These are phyloP conservation scores for Candida gigantensis DNA, from an alignment of 1,139 yeast genomes.

Conservation along the genomic window DNA sequence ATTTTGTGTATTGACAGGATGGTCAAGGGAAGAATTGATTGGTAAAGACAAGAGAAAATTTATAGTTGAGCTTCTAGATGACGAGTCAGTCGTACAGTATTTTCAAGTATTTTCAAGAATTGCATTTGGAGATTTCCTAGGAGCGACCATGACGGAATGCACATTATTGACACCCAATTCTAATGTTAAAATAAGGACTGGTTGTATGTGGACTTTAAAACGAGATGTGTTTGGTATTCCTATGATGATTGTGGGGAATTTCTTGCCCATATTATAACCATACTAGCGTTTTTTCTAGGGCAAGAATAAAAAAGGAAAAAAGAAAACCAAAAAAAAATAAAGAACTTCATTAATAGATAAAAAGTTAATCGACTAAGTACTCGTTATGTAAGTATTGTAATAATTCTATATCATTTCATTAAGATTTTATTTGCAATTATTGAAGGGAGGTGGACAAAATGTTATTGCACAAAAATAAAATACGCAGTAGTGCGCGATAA, in stretches of 20 bases:
- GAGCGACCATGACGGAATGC: constrained; percentile 88
- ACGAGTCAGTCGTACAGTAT: constrained; percentile 80
- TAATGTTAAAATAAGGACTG: constrained; percentile 58
- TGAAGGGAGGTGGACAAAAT: too few species aligned
- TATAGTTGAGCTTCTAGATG: constrained; percentile 88
- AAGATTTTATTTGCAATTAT: too few species aligned
- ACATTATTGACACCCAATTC: constrained; percentile 62
- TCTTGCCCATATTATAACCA: constrained; percentile 62
- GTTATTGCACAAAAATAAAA: too few species aligned
- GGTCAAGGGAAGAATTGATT: constrained; percentile 72
- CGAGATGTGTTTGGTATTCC: constrained; percentile 67
- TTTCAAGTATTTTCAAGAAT: constrained; percentile 81
- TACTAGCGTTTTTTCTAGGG: background rate
- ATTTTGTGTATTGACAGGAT: constrained; percentile 86
- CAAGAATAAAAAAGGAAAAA: background rate
- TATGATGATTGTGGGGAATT: constrained; percentile 94
- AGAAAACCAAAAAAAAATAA: background rate
- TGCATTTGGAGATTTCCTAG: constrained; percentile 89
- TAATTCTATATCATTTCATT: too few species aligned
- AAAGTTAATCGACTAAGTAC: constrained; percentile 1
- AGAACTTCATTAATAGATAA: too few species aligned
- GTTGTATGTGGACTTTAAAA: constrained; percentile 85
- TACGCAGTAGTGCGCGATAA: too few species aligned
- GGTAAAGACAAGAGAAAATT: constrained; percentile 56
- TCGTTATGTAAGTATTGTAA: too few species aligned